These are phyloP conservation scores for Dendrostoma leiphaemia DNA, from an alignment of 2,329 filamentous ascomycete genomes.

Conservation along the genomic window DNA sequence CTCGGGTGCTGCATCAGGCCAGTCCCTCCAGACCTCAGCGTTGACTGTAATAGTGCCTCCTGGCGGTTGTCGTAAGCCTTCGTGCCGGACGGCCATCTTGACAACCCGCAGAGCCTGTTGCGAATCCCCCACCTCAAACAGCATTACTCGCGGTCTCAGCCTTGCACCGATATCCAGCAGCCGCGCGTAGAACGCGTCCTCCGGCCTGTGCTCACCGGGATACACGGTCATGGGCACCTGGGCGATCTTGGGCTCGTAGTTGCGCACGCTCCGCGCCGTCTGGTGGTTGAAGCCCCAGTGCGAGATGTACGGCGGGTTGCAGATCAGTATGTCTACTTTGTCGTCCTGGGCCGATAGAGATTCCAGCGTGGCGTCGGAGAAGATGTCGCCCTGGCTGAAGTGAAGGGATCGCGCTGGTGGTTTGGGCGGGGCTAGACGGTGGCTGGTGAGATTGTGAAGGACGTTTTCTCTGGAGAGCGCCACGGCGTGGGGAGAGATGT, in stretches of 20 bases:
- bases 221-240: conserved; percentile 54
- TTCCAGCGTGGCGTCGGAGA: conserved; percentile 32
- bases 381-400: conserved; percentile 39
- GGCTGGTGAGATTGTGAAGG: conserved; percentile 40
- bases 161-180: conserved; percentile 54
- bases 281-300: conserved; percentile 56
- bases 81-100: conserved; percentile 37
- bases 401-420: neutral
- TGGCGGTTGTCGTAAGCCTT: conserved; percentile 10
- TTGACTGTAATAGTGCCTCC: conserved; percentile 29
- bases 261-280: conserved; percentile 72
- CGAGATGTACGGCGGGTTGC: conserved; percentile 92
- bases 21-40: conserved; percentile 73
- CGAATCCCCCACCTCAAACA: conserved; percentile 72
- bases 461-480: conserved; percentile 65
- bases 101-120: conserved; percentile 66
- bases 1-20: conserved; percentile 43
- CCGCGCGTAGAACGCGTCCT: conserved; percentile 65
- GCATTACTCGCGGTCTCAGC: conserved; percentile 51
- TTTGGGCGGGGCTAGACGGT: conserved; percentile 22
- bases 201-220: conserved; percentile 25
- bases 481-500: conserved; percentile 68
- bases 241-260: conserved; percentile 77
- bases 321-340: conserved; percentile 65
- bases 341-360: neutral